Base-by-base conservation (phyloP, 1,284 basidiomycete species). In the Mrakiaceae sp. region DNA sequence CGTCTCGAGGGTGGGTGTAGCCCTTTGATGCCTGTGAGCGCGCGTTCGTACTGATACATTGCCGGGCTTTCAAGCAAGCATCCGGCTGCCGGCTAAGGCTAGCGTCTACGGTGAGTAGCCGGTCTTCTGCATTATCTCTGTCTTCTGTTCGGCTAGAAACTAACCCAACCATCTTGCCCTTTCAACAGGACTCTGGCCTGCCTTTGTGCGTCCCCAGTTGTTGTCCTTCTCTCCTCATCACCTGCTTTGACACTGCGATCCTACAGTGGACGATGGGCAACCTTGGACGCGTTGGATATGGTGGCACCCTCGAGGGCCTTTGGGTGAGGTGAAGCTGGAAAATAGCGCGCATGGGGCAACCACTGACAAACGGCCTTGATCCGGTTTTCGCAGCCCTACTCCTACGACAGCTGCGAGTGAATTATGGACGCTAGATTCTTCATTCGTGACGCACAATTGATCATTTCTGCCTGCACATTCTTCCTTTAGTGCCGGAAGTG, bases 201-300 rank as follows among this genome's bases (percentile, higher is more conserved):
- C 84, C 54, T 74, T 87, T 27, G 27, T 27, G 27, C 27, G 27
- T 27, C 27, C 27, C 27, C 27, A 27, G 27, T 27, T 27, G 2
- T 27, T 27, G 1, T 2, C 27, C 27, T 27, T 1, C 27, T 27
- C 27, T 27, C 27, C 27, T 27, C 27, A 27, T 27, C 2, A 27
- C 27, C 27, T 27, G 27, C 27, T 27, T 27, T 27, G 27, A 27
- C 27, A 1, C 2, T 27, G 27, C 27, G 27, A 27, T 27, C 27
- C 27, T 27, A 27, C 27, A 27, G 67, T 94, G 91, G 91, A 89
- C 87, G 5, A 89, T 96, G 87, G 91, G 91, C 3, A 95, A 95
- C 71, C 81, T 96, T 3, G 91, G 86, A 1, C 78, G 91, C 61
- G 84, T 90, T 0, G 91, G 90, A 3, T 87, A 90, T 73, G 81